These are phyloP conservation scores for Magnolia sinica DNA, from an alignment of 164 flowering plant species.

Conservation along the genomic window DNA sequence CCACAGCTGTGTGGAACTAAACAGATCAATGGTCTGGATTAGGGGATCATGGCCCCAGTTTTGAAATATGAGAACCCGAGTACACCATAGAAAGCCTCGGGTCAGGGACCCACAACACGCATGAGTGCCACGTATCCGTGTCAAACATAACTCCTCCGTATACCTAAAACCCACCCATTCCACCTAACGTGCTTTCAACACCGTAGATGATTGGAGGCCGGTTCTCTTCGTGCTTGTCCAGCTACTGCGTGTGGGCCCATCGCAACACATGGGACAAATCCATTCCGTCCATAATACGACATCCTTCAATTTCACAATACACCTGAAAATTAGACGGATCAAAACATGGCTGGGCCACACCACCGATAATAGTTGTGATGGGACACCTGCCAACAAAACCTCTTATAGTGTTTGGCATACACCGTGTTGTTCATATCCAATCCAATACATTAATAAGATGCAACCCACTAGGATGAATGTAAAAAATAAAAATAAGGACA, in stretches of 20 bases:
- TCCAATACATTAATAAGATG: no score
- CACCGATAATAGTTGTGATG: no score
- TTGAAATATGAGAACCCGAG: no score
- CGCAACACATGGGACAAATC: background rate
- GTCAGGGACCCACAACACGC: background rate
- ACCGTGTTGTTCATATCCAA: no score
- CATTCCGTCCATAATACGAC: background rate
- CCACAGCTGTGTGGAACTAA: no score
- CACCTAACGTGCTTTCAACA: background rate
- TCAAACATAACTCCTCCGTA: background rate
- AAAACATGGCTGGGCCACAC: no score
- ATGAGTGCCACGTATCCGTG: background rate
- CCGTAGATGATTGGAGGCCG: background rate
- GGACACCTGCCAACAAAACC: no score
- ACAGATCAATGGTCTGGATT: background rate
- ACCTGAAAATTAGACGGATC: background rate
- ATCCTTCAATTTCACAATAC: background rate
- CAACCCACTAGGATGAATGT: no score
- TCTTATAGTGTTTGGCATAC: no score
- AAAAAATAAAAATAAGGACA: no score
- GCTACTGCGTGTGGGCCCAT: background rate
- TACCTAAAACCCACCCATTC: background rate
- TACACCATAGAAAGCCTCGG: background rate
- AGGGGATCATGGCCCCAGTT: background rate
- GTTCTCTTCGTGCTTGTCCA: background rate